A percentile compares a stretch with the other conserved stretches of the same genome.
Evolutionary conservation across 2,329 filamentous ascomycete species (phyloP).

Genomic region (Botryosphaeria dothidea): DNA sequence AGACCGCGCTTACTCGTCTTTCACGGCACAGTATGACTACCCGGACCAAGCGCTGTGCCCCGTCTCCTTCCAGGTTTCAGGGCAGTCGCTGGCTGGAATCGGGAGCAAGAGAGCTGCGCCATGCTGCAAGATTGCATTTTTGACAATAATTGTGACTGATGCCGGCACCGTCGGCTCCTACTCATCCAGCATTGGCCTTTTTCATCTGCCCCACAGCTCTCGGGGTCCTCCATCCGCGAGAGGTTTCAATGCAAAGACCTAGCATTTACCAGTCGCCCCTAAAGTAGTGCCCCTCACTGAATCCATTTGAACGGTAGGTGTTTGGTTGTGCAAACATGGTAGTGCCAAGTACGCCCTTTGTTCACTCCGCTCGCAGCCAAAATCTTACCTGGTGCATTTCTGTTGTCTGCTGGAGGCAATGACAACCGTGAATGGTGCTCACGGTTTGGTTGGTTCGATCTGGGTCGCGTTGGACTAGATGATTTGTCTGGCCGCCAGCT

Average conservation of each 20-base stretch:
- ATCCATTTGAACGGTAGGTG: neutral
- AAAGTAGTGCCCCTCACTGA: neutral
- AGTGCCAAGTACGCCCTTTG: too few species aligned
- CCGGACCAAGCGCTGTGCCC: neutral
- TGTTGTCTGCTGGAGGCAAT: neutral
- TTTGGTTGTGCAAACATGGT: neutral
- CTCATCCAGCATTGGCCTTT: too few species aligned
- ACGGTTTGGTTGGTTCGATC: neutral
- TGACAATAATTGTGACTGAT: neutral
- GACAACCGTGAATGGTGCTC: neutral
- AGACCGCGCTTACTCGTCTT: neutral
- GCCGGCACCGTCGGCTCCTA: neutral
- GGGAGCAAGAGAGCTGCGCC: neutral
- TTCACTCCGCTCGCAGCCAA: neutral
- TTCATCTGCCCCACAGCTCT: too few species aligned
- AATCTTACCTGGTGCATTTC: too few species aligned
- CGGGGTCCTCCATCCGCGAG: too few species aligned
- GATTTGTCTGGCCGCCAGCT: neutral
- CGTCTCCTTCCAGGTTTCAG: neutral
- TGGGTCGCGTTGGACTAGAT: neutral
- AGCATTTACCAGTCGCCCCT: too few species aligned
- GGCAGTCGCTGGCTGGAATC: neutral
- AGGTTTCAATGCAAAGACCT: too few species aligned
- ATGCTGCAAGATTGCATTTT: too few species aligned
- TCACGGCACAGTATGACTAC: neutral